These are phyloP conservation scores for Linderina pennispora DNA, from an alignment of 192 early-diverging fungal genomes.

Conservation along the genomic window DNA sequence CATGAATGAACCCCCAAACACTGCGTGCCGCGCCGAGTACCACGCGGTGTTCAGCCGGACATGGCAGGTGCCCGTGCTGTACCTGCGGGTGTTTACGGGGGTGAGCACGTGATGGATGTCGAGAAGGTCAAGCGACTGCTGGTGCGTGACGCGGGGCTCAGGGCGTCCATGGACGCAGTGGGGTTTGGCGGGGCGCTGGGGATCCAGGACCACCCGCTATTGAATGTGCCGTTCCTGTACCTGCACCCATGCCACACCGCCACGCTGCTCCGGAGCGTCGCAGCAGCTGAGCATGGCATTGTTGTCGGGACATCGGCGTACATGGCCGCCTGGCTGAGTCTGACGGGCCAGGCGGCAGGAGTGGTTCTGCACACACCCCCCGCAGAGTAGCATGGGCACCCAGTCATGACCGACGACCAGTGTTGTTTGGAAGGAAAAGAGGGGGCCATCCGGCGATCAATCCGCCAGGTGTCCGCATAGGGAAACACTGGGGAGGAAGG, in stretches of 20 bases:
- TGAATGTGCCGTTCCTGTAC: conserved; percentile 27
- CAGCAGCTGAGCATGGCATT: background rate
- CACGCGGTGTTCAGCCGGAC: conserved; percentile 26
- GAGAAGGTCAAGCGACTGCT: conserved; percentile 6
- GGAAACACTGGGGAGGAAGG: too few species aligned
- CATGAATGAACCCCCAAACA: background rate
- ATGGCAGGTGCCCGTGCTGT: conserved; percentile 39
- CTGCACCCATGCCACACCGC: conserved; percentile 46
- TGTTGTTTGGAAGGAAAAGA: too few species aligned
- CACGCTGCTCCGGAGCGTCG: conserved; percentile 21
- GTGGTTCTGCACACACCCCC: conserved; percentile 25
- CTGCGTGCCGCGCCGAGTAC: conserved; percentile 16
- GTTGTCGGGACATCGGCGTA: conserved; percentile 14
- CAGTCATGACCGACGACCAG: too few species aligned
- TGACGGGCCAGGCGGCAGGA: conserved; percentile 33
- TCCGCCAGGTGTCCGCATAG: too few species aligned
- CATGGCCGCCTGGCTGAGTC: conserved; percentile 26
- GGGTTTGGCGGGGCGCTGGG: conserved; percentile 47
- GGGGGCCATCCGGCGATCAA: too few species aligned
- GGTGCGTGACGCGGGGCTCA: conserved; percentile 12
- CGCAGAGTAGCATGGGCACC: too few species aligned
- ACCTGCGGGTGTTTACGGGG: conserved; percentile 11
- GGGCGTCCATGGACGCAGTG: conserved; percentile 21
- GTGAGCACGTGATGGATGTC: conserved; percentile 8
- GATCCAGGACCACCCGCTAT: conserved; percentile 33